phyloP scores from a whole-genome alignment of 164 flowering plant genomes.

The Dillenia turbinata region DNA sequence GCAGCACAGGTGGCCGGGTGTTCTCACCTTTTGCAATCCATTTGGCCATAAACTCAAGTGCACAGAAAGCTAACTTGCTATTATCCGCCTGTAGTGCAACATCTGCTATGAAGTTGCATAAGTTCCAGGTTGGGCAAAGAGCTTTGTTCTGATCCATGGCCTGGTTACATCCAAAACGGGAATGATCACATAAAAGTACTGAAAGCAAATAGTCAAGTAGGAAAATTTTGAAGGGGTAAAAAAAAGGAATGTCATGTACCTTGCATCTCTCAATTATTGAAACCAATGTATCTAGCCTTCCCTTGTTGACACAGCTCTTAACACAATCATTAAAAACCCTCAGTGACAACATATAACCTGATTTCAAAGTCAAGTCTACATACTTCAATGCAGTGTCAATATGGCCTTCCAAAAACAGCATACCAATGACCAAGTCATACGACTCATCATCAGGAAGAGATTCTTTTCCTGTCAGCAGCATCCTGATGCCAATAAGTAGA shows the following conservation, averaged over 20 bases:
- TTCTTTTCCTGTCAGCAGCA: slow-evolving; percentile 69
- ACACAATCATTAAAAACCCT: slow-evolving; percentile 60
- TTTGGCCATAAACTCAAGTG: slow-evolving; percentile 72
- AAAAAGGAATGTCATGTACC: slow-evolving; percentile 34
- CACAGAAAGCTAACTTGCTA: slow-evolving; percentile 70
- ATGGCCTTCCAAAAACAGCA: slow-evolving; percentile 46
- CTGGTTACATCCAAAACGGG: slow-evolving; percentile 33
- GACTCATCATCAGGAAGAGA: slow-evolving; percentile 84
- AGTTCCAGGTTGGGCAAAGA: slow-evolving; percentile 65
- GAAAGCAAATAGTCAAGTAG: background rate
- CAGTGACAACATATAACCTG: slow-evolving; percentile 63
- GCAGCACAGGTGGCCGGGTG: slow-evolving; percentile 49
- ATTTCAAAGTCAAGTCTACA: slow-evolving; percentile 62
- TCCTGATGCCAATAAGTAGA: slow-evolving; percentile 52
- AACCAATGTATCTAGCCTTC: slow-evolving; percentile 73
- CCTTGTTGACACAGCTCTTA: slow-evolving; percentile 43
- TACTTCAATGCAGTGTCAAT: slow-evolving; percentile 77
- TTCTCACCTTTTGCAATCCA: slow-evolving; percentile 78
- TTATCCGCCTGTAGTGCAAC: slow-evolving; percentile 65
- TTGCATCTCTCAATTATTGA: slow-evolving; percentile 88
- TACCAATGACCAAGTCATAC: slow-evolving; percentile 56
- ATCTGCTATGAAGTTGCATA: slow-evolving; percentile 63
- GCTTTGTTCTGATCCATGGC: slow-evolving; percentile 84
- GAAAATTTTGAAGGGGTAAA: background rate
- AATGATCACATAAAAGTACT: slow-evolving; percentile 1